Evolutionary conservation across 1,284 basidiomycete species (phyloP).

Genomic region (Trichosporon sp.): DNA sequence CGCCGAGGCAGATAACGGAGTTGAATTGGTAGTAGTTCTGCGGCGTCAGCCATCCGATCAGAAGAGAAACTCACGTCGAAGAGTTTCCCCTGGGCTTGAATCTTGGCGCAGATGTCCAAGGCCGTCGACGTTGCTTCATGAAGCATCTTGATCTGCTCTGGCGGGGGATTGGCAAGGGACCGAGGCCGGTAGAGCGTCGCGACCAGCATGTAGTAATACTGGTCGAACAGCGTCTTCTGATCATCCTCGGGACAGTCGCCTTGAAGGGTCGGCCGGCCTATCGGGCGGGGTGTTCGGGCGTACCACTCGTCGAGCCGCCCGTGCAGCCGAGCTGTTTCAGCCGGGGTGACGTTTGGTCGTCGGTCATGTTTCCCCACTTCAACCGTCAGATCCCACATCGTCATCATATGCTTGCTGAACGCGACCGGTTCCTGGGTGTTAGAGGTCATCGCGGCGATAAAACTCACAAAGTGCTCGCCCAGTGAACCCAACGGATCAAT

Average conservation of each 20-base stretch:
- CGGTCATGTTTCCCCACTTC: neutral
- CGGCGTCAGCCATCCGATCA: neutral
- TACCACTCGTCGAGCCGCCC: conserved; percentile 3
- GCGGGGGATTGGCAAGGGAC: neutral
- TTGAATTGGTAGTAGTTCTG: conserved; percentile 5
- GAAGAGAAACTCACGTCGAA: neutral
- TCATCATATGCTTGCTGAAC: conserved; percentile 2
- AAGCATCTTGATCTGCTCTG: neutral
- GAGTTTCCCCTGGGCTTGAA: neutral
- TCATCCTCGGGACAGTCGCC: neutral
- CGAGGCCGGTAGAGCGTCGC: neutral
- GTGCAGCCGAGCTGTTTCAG: neutral
- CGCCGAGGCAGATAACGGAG: neutral
- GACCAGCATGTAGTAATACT: neutral
- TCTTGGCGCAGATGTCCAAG: neutral
- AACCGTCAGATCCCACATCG: neutral
- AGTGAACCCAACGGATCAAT: neutral
- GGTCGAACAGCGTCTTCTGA: neutral
- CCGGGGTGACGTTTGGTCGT: neutral
- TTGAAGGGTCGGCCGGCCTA: neutral
- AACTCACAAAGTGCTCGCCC: neutral
- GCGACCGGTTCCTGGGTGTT: neutral
- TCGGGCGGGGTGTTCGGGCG: neutral
- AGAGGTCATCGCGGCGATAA: neutral
- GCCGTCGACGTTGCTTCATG: neutral